Evolutionary conservation across 2,329 filamentous ascomycete species (phyloP).

Genomic region (Hypoxylon sp.): DNA sequence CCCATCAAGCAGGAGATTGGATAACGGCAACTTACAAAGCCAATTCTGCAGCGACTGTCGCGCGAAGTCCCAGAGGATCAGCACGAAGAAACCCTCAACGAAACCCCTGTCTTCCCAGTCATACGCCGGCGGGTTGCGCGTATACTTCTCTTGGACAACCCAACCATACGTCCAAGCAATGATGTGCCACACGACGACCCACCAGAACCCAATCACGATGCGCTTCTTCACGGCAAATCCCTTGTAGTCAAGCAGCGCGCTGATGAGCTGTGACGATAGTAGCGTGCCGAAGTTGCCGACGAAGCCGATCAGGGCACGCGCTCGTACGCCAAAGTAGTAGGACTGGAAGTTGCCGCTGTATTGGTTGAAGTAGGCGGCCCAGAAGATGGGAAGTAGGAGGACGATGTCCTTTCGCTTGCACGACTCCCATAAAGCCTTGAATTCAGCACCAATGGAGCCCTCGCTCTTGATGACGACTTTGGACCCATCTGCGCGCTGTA

Average conservation of each 20-base stretch:
- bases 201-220: conserved; percentile 62
- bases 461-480: conserved; percentile 75
- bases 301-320: conserved; percentile 79
- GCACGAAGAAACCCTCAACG: conserved; percentile 76
- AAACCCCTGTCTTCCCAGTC: conserved; percentile 78
- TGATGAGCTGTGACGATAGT: conserved; percentile 71
- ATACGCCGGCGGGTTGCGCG: conserved; percentile 67
- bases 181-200: conserved; percentile 62
- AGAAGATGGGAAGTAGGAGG: conserved; percentile 79
- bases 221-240: conserved; percentile 57
- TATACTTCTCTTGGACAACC: conserved; percentile 68
- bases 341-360: conserved; percentile 65
- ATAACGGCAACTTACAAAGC: conserved; percentile 56
- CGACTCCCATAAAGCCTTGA: conserved; percentile 73
- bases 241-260: conserved; percentile 45
- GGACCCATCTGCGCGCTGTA: conserved; percentile 76
- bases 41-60: conserved; percentile 69
- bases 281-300: conserved; percentile 77
- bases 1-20: neutral
- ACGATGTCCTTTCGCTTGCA: conserved; percentile 79
- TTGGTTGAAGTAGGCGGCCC: conserved; percentile 71
- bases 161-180: conserved; percentile 67
- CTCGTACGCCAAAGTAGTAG: conserved; percentile 79
- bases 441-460: conserved; percentile 69
- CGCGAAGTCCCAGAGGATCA: conserved; percentile 73